These are phyloP conservation scores for Solioccasus polychromus DNA, from an alignment of 768 basidiomycete species.

Conservation along the genomic window DNA sequence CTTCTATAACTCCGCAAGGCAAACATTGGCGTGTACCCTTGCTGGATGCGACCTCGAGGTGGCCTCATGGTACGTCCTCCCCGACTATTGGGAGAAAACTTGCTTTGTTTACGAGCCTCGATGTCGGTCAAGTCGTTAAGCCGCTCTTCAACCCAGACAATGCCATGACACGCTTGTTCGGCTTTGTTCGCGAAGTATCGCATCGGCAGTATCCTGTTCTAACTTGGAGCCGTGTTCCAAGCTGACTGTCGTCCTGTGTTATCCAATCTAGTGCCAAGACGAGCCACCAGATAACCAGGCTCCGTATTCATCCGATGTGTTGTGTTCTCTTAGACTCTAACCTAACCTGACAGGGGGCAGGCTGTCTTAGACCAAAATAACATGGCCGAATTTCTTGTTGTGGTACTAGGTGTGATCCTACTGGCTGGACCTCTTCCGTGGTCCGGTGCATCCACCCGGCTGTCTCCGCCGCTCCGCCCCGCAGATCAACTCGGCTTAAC, in stretches of 20 bases:
- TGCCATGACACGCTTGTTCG: constrained; percentile 5
- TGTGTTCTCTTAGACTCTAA: background rate
- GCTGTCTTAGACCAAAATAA: background rate
- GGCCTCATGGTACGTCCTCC: constrained; percentile 17
- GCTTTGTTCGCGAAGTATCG: constrained; percentile 1
- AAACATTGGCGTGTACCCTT: constrained; percentile 11
- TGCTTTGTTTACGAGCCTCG: constrained; percentile 10
- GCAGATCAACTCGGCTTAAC: background rate
- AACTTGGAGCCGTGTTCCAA: background rate
- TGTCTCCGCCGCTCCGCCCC: background rate
- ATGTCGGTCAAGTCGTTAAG: background rate
- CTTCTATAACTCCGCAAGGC: constrained; percentile 7
- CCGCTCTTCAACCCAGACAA: constrained; percentile 1
- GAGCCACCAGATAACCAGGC: background rate
- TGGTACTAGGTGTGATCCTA: background rate
- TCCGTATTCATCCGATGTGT: background rate
- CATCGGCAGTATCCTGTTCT: background rate
- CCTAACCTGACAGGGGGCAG: background rate
- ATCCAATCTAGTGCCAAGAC: background rate
- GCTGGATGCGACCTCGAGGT: constrained; percentile 20
- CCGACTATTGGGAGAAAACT: constrained; percentile 13
- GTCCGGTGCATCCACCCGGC: background rate
- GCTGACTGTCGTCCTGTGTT: background rate
- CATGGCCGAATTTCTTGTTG: background rate
- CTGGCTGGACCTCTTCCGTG: background rate